Base-by-base conservation (phyloP, 2,329 filamentous ascomycete genomes). In the Fusarium heterosporum region DNA sequence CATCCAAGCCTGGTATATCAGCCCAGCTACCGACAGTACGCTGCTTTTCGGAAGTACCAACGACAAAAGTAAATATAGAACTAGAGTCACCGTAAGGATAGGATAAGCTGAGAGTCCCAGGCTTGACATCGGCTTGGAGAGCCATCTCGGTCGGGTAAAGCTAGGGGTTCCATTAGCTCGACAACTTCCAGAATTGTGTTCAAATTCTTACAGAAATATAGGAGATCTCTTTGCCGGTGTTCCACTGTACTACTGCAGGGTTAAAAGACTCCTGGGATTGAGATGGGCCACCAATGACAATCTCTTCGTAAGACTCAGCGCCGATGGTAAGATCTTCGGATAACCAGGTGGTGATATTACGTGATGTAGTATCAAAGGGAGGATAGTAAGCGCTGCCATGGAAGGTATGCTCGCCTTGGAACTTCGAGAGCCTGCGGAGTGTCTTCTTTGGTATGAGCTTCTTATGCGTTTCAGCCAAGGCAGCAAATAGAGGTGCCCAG, bases 181-280 rank as follows among this genome's bases (percentile, higher is more conserved):
- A 78, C 73, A 30, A 70, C 73, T 56, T 77, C 79, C 0, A 80
- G 76, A 55, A 79, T 72, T 55, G 75, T 59, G 8, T 16, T 16
- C 8, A 16, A n/a, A 58, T 30, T n/a, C 8, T 42, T 56, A 72
- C 72, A 6, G 71, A 72, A 13, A 75, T 67, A 11, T 70, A 76
- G 0, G 70, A 68, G 9, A 77, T 73, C 47, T 80, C 78, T 19
- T 71, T 68, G 6, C 78, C 79, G 6, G 79, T 80, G 16, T 78
- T 72, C 88, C 87, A 90, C 68, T 90, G 87, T 0, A 86, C 80
- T 8, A 89, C 83, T 0, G 85, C 84, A 0, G 87, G 87, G 58
- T 85, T 88, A 74, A 87, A 90, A 0, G 83, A 81, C 8, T 73
- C 78, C 7, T 81, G 81, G 41, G 83, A 85, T 49, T 80, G 79